phyloP scores from a whole-genome alignment of 352 stramenopile genomes.

The Pythium dissotocum region DNA sequence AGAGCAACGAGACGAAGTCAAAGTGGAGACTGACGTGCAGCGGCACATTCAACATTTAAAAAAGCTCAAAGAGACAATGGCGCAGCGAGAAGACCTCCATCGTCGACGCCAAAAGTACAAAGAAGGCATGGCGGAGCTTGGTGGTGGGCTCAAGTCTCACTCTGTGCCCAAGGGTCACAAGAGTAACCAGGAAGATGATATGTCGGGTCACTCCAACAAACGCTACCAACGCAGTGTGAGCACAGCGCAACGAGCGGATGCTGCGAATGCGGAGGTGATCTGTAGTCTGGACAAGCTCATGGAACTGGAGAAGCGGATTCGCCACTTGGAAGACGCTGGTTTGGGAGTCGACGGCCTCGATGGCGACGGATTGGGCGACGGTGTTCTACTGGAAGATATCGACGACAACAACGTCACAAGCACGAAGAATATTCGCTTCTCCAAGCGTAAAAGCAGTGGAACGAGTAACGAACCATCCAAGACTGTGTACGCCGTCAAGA shows the following conservation, averaged over 20 bases:
- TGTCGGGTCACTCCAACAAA: slow-evolving; percentile 9
- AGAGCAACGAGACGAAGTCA: slow-evolving; percentile 58
- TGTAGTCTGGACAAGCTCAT: slow-evolving; percentile 86
- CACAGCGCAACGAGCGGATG: slow-evolving; percentile 23
- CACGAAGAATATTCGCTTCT: slow-evolving; percentile 47
- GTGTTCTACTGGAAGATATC: slow-evolving; percentile 21
- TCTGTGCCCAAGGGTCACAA: slow-evolving; percentile 30
- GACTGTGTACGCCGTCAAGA: slow-evolving; percentile 62
- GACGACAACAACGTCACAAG: slow-evolving; percentile 28
- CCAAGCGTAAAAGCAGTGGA: slow-evolving; percentile 45
- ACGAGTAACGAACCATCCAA: slow-evolving; percentile 45
- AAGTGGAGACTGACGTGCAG: slow-evolving; percentile 86
- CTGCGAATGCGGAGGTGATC: slow-evolving; percentile 46
- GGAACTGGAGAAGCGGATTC: slow-evolving; percentile 89
- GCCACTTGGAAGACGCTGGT: slow-evolving; percentile 72
- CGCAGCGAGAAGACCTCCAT: slow-evolving; percentile 62
- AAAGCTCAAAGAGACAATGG: slow-evolving; percentile 70
- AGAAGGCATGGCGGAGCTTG: slow-evolving; percentile 58
- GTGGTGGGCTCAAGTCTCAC: slow-evolving; percentile 35
- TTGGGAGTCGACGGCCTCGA: slow-evolving; percentile 48
- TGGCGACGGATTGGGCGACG: slow-evolving; percentile 24
- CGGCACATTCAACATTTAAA: slow-evolving; percentile 87
- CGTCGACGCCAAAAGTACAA: slow-evolving; percentile 61
- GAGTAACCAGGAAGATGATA: slow-evolving; percentile 54
- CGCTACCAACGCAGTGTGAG: slow-evolving; percentile 24